Evolutionary conservation across 345 rosid genomes (phyloP).

Genomic region (Hirschfeldia incana): DNA sequence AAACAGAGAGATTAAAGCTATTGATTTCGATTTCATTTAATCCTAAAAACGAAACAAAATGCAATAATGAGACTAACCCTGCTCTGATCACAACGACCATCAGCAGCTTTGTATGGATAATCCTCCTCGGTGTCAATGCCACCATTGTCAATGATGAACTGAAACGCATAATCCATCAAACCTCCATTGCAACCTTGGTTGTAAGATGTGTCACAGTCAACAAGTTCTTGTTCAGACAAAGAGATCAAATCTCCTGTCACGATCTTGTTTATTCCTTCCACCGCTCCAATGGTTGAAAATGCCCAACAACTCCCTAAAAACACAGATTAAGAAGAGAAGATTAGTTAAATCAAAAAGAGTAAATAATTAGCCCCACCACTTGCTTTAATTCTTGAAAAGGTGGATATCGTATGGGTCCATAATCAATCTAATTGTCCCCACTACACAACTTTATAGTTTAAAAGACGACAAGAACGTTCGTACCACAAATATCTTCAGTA

Average conservation of each 20-base stretch:
- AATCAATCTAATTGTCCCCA: background rate
- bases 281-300: slow-evolving; percentile 81
- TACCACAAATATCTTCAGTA: background rate
- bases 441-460: background rate
- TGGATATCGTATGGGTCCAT: background rate
- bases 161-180: slow-evolving; percentile 87
- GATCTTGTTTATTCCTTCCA: slow-evolving; percentile 90
- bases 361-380: background rate
- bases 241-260: slow-evolving; percentile 73
- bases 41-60: background rate
- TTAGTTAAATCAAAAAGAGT: background rate
- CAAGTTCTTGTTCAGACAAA: slow-evolving; percentile 91
- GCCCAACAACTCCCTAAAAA: slow-evolving; percentile 97
- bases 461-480: background rate
- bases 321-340: slow-evolving; percentile 2
- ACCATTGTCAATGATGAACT: slow-evolving; percentile 86
- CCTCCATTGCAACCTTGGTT: slow-evolving; percentile 96
- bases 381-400: background rate
- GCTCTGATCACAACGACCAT: slow-evolving; percentile 62
- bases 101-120: slow-evolving; percentile 72
- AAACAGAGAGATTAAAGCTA: background rate
- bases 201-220: slow-evolving; percentile 76
- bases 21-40: background rate
- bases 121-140: slow-evolving; percentile 84
- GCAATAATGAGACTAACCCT: slow-evolving; percentile 49